Evolutionary conservation across 2,329 filamentous ascomycete genomes (phyloP).

Genomic region (Fusarium mexicanum): DNA sequence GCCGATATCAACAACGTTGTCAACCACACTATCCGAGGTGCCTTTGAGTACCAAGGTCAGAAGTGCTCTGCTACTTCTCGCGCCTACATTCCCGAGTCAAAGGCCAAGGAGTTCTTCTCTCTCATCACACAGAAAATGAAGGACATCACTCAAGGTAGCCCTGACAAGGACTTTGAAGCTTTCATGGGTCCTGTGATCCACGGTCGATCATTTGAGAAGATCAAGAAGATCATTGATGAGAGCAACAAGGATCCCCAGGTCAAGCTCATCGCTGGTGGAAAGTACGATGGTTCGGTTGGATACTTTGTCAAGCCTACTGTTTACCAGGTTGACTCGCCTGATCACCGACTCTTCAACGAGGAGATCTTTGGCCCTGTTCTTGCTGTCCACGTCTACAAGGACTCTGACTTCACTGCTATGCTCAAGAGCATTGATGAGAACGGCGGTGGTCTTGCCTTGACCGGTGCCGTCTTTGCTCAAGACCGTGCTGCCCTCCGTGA

Average conservation of each 20-base stretch:
- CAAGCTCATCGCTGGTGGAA: slow-evolving; percentile 77
- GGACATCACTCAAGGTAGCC: slow-evolving; percentile 75
- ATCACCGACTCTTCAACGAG: slow-evolving; percentile 76
- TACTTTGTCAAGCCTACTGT: slow-evolving; percentile 88
- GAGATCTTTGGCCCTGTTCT: slow-evolving; percentile 87
- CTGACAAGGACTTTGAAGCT: slow-evolving; percentile 72
- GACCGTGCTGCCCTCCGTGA: slow-evolving; percentile 59
- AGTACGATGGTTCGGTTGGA: slow-evolving; percentile 78
- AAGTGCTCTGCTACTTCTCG: slow-evolving; percentile 90
- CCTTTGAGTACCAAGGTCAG: slow-evolving; percentile 91
- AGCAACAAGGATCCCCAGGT: slow-evolving; percentile 80
- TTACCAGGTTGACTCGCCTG: slow-evolving; percentile 76
- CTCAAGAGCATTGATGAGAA: slow-evolving; percentile 52
- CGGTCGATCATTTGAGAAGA: slow-evolving; percentile 80
- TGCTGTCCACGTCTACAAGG: slow-evolving; percentile 79
- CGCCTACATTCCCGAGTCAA: slow-evolving; percentile 79
- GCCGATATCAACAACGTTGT: slow-evolving; percentile 83
- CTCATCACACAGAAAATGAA: slow-evolving; percentile 72
- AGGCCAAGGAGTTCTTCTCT: slow-evolving; percentile 76
- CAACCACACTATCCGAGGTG: slow-evolving; percentile 84
- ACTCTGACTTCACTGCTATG: slow-evolving; percentile 56
- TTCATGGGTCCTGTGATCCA: slow-evolving; percentile 92
- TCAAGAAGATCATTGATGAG: slow-evolving; percentile 78
- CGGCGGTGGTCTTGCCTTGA: slow-evolving; percentile 57
- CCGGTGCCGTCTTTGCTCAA: slow-evolving; percentile 60